Evolutionary conservation across 495 filamentous ascomycete species (phyloP).

Genomic region (Penicillium goetzii): DNA sequence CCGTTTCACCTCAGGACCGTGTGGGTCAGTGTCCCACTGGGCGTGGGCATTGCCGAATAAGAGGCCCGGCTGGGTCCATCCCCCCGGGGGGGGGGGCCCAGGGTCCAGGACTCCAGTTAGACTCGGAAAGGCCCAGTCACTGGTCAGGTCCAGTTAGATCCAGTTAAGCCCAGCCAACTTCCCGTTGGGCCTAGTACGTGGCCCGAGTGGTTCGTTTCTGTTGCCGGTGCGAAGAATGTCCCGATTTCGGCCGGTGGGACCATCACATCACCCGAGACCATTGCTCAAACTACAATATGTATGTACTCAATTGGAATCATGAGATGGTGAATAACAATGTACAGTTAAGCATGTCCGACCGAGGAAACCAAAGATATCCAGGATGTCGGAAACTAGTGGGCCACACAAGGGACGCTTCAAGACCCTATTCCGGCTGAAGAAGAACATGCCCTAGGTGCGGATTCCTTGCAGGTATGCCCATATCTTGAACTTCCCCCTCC

Average conservation of each 20-base stretch:
- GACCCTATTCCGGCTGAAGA: neutral
- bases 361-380: neutral
- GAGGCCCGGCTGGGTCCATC: constrained; percentile 6
- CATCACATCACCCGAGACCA: neutral
- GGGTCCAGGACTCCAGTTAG: constrained; percentile 11
- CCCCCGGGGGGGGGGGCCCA: constrained; percentile 1
- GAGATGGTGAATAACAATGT: neutral
- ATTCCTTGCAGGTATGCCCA: neutral
- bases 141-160: neutral
- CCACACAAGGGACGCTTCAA: neutral
- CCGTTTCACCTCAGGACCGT: constrained; percentile 11
- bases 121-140: neutral
- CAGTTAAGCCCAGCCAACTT: neutral
- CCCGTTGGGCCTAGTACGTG: neutral
- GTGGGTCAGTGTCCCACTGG: constrained; percentile 7
- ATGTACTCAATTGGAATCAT: neutral
- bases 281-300: neutral
- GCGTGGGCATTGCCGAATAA: neutral
- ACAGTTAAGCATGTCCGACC: neutral
- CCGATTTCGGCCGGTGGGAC: neutral
- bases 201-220: constrained; percentile 1
- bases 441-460: neutral
- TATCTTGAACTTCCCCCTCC: neutral
- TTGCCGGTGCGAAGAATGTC: neutral
- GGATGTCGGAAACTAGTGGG: neutral